Conservation (phyloP, 108 stramenopile species). For the Nitzschia sp. region DNA sequence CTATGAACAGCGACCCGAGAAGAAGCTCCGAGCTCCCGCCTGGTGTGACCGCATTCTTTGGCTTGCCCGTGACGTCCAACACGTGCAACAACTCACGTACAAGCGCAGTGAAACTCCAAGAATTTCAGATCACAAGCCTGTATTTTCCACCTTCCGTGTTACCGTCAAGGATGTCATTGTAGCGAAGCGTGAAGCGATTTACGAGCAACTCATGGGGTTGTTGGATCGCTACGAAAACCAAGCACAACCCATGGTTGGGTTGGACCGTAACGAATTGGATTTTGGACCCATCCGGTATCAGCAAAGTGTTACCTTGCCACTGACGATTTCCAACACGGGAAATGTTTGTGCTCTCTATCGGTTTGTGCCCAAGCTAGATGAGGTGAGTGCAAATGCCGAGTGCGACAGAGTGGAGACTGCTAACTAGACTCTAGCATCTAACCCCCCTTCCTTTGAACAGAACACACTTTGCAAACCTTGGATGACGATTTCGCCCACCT, state of each 20-base stretch:
- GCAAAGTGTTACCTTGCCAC: slow-evolving; percentile 57
- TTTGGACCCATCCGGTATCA: slow-evolving; percentile 81
- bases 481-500: slow-evolving; percentile 85
- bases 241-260: slow-evolving; percentile 76
- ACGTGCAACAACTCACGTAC: slow-evolving; percentile 86
- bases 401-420: background rate
- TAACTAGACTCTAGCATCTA: no score
- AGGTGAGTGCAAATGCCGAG: slow-evolving; percentile 45
- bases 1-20: slow-evolving; percentile 95
- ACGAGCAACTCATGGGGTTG: slow-evolving; percentile 72
- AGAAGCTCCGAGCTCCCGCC: slow-evolving; percentile 98
- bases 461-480: slow-evolving; percentile 82
- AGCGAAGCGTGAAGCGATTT: slow-evolving; percentile 67
- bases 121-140: slow-evolving; percentile 98
- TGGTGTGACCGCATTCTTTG: slow-evolving; percentile 99
- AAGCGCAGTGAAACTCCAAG: slow-evolving; percentile 74
- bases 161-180: slow-evolving; percentile 82
- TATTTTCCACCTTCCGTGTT: slow-evolving; percentile 79
- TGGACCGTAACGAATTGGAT: slow-evolving; percentile 71
- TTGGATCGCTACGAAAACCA: slow-evolving; percentile 86
- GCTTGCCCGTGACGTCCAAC: slow-evolving; percentile 78
- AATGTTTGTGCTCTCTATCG: slow-evolving; percentile 85
- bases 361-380: slow-evolving; percentile 92
- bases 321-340: slow-evolving; percentile 85
- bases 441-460: slow-evolving; percentile 39